Base-by-base conservation (phyloP, 371 early-diverging fungal genomes). In the Capniomyces stellatus region DNA sequence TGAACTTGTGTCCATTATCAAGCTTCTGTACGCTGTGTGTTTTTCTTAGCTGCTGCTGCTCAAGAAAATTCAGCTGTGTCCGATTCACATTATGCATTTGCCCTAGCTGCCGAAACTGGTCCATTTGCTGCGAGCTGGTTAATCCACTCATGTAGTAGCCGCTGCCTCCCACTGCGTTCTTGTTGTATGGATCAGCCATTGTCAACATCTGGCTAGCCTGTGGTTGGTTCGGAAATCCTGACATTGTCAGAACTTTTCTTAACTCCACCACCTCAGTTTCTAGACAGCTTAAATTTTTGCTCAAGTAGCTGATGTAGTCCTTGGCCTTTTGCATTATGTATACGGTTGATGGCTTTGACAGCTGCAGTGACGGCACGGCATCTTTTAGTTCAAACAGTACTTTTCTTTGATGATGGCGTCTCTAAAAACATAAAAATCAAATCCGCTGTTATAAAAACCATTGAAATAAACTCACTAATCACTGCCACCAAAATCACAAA, bases 281-380 rank as follows among this genome's bases (percentile, higher is more conserved):
- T 60, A 71, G 56, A 35, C 58, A 56, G 22, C 58, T 58, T 29
- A 71, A 60, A 1, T 63, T 62, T 24, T 52, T 44, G 12, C 63
- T 62, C 22, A 71, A 56, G 24, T 58, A 40, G 46, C 64, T 66
- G 19, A 73, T 73, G 29, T 71, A 70, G 19, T 73, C 70, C 25
- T 67, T 66, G 0, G 71, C 67, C 39, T 67, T 67, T 60, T 67
- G 67, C 64, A 73, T 71, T 44, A 73, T 73, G n/a, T 63, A 53
- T 3, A 71, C 67, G 0, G 71, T 69, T 3, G 68, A 67, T 22
- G 71, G 66, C 41, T 69, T 71, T 43, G 66, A 66, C 39, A 60
- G 54, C 28, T 54, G 54, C 12, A 73, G 59, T 0, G 61, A 59
- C 0, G 71, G 71, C 28, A 73, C 63, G 6, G 61, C 58, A 13